These are phyloP conservation scores for Senna siamea DNA, from an alignment of 306 rosid genomes.

Conservation along the genomic window DNA sequence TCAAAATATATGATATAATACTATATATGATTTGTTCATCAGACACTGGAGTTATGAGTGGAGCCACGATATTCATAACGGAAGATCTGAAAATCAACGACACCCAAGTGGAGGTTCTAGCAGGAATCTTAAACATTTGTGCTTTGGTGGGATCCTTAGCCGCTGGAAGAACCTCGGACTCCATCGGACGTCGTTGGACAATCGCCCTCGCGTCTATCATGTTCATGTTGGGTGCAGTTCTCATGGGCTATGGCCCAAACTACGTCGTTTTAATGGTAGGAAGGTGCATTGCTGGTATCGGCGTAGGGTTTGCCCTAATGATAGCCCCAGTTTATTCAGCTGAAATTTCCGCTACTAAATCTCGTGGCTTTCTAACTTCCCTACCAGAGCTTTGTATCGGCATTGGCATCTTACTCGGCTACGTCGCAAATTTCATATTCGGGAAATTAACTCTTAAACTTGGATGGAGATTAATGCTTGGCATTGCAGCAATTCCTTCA, in stretches of 20 bases:
- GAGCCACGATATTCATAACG: constrained; percentile 80
- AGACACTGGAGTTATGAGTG: constrained; percentile 97
- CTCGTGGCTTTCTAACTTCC: constrained; percentile 65
- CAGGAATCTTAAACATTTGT: constrained; percentile 76
- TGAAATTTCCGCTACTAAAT: constrained; percentile 69
- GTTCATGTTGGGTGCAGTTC: constrained; percentile 64
- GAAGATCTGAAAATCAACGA: constrained; percentile 75
- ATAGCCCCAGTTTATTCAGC: constrained; percentile 87
- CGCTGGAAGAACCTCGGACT: constrained; percentile 76
- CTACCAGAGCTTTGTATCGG: constrained; percentile 79
- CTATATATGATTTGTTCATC: too few relatives aligned
- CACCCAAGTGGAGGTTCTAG: constrained; percentile 61
- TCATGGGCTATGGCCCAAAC: constrained; percentile 86
- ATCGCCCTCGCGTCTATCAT: constrained; percentile 54
- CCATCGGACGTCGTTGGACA: constrained; percentile 83
- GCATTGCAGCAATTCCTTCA: constrained; percentile 74
- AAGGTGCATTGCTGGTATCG: constrained; percentile 71
- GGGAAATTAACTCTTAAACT: constrained; percentile 51
- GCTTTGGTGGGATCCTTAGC: constrained; percentile 68
- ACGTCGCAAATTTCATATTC: constrained; percentile 58
- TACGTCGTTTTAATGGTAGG: constrained; percentile 61
- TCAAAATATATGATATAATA: too few relatives aligned
- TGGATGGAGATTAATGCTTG: constrained; percentile 93
- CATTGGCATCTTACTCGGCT: constrained; percentile 73
- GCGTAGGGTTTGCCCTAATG: constrained; percentile 89